Evolutionary conservation across 2,329 filamentous ascomycete species (phyloP), one percentile per base, ranked within the genome.

Genomic region (Diaporthe vexans): DNA sequence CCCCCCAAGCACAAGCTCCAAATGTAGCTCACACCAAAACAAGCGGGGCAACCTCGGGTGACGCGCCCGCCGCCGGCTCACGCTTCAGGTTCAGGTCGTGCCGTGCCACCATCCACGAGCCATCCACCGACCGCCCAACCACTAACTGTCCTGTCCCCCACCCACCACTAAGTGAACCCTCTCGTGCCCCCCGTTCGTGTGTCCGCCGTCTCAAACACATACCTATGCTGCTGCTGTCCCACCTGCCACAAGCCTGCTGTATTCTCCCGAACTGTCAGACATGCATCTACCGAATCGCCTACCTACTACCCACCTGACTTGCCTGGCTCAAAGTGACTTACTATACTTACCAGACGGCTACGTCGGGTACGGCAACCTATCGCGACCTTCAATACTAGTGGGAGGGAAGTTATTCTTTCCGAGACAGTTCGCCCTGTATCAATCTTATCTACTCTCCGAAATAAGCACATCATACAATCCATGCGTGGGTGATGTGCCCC

Each of bases 351-450:
- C 19, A 17, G 8, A 21, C 21, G n/a, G 11, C 35, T 63, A 35
- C 29, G 29, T 43, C 58, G 37, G 58, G 24, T 43, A 11, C 13
- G 13, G n/a, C 37, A 46, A 17, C 37, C 37, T 63, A 29, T 19
- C 13, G 29, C 4, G 29, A 29, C 29, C 29, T 29, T 4, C 29
- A 29, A 4, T 29, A 4, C 2, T 4, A 29, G 4, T 29, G 29
- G 29, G 29, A 29, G 29, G 2, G 4, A 5, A 8, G 35, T 3
- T 37, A 37, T 11, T 1, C 7, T 6, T 37, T 1, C 8, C 63
- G 63, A 68, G 63, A 71, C 68, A 71, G 52, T 26, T 11, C 26
- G 8, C 46, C 43, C 19, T 52, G 35, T 71, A 46, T 58, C 29
- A 11, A 26, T 54, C 46, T 10, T 17, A 3, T n/a, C 5, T 40